Evolutionary conservation across 768 basidiomycete genomes (phyloP).

Genomic region (Lactarius sanguifluus): DNA sequence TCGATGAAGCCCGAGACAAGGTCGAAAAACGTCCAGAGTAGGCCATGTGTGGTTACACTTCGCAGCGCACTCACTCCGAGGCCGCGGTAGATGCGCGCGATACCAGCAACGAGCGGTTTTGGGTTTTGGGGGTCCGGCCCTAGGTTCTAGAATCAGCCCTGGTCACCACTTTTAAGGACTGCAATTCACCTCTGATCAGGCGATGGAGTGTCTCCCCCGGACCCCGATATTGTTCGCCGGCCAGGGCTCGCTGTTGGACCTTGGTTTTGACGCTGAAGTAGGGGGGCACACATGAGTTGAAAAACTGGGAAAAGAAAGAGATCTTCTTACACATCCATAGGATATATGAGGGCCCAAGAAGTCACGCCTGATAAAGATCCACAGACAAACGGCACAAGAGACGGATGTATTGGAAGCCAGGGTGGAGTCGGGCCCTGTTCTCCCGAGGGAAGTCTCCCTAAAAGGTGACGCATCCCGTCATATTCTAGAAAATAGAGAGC

Average conservation of each 20-base stretch:
- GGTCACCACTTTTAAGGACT: not conserved
- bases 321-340: conserved; percentile 78
- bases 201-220: conserved; percentile 72
- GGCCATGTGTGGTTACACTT: conserved; percentile 89
- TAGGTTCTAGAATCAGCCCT: conserved; percentile 32
- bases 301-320: conserved; percentile 9
- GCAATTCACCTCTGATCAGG: conserved; percentile 68
- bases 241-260: conserved; percentile 88
- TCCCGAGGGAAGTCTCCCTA: conserved; percentile 74
- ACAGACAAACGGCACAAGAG: conserved; percentile 86
- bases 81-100: conserved; percentile 87
- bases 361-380: conserved; percentile 86
- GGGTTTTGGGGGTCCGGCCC: conserved; percentile 80
- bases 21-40: conserved; percentile 94
- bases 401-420: conserved; percentile 80
- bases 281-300: conserved; percentile 26
- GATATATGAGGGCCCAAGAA: conserved; percentile 69
- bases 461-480: conserved; percentile 83
- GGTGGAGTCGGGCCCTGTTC: conserved; percentile 80
- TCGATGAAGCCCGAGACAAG: conserved; percentile 74
- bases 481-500: conserved; percentile 93
- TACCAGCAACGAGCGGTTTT: conserved; percentile 70
- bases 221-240: conserved; percentile 71
- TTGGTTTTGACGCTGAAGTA: conserved; percentile 81
- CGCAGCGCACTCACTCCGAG: conserved; percentile 91